Percentiles rank a stretch among this genome's conserved stretches.
These are phyloP conservation scores for Tieghemostelium lacteum DNA, from an alignment of 78 protist genomes.

Conservation along the genomic window DNA sequence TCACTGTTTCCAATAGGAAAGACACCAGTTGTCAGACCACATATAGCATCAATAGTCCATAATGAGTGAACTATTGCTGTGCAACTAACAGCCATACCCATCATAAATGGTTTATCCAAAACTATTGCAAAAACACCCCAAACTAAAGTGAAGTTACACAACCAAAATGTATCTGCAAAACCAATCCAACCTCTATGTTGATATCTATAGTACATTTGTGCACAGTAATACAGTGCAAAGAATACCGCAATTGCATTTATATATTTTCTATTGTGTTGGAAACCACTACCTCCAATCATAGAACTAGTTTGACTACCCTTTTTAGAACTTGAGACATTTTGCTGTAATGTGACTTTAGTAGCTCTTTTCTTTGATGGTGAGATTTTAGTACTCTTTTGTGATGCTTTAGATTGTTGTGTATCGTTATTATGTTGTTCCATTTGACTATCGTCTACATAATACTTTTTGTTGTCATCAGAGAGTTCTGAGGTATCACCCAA, in stretches of 20 bases:
- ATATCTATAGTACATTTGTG: constrained; percentile 53
- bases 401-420: too few relatives aligned
- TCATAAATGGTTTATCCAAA: constrained; percentile 19
- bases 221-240: constrained; percentile 22
- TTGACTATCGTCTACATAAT: not conserved
- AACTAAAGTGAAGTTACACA: constrained; percentile 51
- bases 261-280: constrained; percentile 2
- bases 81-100: constrained; percentile 24
- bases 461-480: too few relatives aligned
- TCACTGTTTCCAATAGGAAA: constrained; percentile 74
- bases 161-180: constrained; percentile 67
- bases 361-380: not conserved
- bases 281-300: not conserved
- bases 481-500: not conserved
- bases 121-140: constrained; percentile 16
- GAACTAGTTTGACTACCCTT: not conserved
- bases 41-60: constrained; percentile 48
- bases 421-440: not conserved
- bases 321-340: not conserved
- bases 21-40: constrained; percentile 10
- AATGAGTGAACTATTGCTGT: constrained; percentile 45
- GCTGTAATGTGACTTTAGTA: not conserved
- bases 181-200: constrained; percentile 61
- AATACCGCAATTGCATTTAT: constrained; percentile 5
- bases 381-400: not conserved